These are phyloP conservation scores for Exophiala viscosa DNA, from an alignment of 2,329 filamentous ascomycete genomes.

Conservation along the genomic window DNA sequence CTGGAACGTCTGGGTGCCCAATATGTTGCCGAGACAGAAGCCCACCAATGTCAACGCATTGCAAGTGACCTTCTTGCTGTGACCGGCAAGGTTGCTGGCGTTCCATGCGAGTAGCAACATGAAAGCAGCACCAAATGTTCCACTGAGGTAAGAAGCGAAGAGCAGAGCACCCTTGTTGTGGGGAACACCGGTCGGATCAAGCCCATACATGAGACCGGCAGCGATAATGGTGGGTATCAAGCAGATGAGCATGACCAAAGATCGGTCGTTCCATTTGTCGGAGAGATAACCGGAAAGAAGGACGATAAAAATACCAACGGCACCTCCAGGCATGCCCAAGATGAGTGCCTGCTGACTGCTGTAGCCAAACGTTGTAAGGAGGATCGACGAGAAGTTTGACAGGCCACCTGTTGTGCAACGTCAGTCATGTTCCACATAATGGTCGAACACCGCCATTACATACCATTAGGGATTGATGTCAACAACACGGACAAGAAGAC, in stretches of 20 bases:
- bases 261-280: slow-evolving; percentile 40
- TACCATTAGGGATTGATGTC: slow-evolving; percentile 19
- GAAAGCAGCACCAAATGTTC: slow-evolving; percentile 42
- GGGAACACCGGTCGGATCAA: slow-evolving; percentile 32
- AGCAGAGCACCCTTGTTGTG: slow-evolving; percentile 41
- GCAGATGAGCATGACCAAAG: slow-evolving; percentile 42
- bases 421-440: background rate
- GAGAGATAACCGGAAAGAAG: slow-evolving; percentile 40
- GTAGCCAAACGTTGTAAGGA: slow-evolving; percentile 45
- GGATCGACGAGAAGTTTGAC: slow-evolving; percentile 44
- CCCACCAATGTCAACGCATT: slow-evolving; percentile 44
- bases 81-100: slow-evolving; percentile 46
- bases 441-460: background rate
- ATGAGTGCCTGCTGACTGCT: slow-evolving; percentile 43
- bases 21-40: slow-evolving; percentile 43
- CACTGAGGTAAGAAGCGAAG: slow-evolving; percentile 44
- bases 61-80: slow-evolving; percentile 50
- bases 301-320: slow-evolving; percentile 42
- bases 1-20: slow-evolving; percentile 45
- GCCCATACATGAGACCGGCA: slow-evolving; percentile 33
- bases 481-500: slow-evolving; percentile 18
- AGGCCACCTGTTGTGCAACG: slow-evolving; percentile 23
- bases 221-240: slow-evolving; percentile 48
- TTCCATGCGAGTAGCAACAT: slow-evolving; percentile 48
- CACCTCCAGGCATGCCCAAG: slow-evolving; percentile 44